These are phyloP conservation scores for Meyerozyma elateridarum DNA, from an alignment of 1,139 yeast genomes.

Conservation along the genomic window DNA sequence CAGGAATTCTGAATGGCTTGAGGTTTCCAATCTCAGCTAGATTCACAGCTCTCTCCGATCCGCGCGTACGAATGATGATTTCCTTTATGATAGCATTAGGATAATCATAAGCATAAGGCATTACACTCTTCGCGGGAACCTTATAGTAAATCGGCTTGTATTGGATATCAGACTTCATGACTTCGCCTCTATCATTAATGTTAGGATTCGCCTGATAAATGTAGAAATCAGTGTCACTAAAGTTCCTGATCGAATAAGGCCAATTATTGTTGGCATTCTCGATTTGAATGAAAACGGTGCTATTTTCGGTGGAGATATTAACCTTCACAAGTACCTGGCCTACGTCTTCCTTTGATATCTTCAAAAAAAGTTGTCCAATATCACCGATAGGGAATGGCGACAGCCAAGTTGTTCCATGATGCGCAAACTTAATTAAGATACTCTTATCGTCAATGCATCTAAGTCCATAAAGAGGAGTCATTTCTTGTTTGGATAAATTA, in stretches of 20 bases:
- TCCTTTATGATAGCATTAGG: constrained; percentile 89
- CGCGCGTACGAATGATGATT: constrained; percentile 64
- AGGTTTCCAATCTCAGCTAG: constrained; percentile 90
- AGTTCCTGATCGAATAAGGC: constrained; percentile 92
- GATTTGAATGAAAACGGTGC: constrained; percentile 74
- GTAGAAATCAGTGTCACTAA: constrained; percentile 77
- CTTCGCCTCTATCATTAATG: constrained; percentile 67
- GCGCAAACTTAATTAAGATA: constrained; percentile 54
- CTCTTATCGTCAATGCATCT: constrained; percentile 48
- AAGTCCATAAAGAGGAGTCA: constrained; percentile 64
- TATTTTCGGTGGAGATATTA: constrained; percentile 71
- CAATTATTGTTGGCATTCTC: constrained; percentile 72
- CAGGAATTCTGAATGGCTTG: constrained; percentile 77
- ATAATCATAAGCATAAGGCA: constrained; percentile 98
- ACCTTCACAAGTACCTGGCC: constrained; percentile 71
- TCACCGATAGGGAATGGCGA: constrained; percentile 83
- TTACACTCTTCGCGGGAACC: constrained; percentile 84
- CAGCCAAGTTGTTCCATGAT: constrained; percentile 68
- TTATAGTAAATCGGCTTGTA: constrained; percentile 73
- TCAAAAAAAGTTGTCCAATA: constrained; percentile 74
- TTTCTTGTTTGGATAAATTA: constrained; percentile 42
- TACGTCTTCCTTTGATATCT: constrained; percentile 55
- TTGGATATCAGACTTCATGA: constrained; percentile 39
- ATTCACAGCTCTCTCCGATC: constrained; percentile 73
- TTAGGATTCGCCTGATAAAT: constrained; percentile 86